Percentiles rank a stretch among this genome's conserved stretches.
phyloP scores from a whole-genome alignment of 2,329 filamentous ascomycete genomes.

The Pseudopyricularia cyperi region DNA sequence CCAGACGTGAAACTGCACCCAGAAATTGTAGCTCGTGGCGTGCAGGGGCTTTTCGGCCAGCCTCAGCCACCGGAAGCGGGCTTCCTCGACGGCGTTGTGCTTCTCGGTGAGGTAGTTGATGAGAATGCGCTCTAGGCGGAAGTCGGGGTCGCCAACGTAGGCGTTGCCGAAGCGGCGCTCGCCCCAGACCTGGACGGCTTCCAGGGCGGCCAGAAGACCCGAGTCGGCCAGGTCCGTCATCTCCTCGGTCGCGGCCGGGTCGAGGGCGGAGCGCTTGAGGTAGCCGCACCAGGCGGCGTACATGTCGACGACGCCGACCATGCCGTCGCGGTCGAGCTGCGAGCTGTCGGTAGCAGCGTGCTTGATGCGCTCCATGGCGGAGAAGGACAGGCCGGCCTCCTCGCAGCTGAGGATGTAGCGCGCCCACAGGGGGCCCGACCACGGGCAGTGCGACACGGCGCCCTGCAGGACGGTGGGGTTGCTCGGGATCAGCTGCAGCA shows the following conservation, averaged over 20 bases:
- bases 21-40: slow-evolving; percentile 79
- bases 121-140: slow-evolving; percentile 79
- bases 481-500: slow-evolving; percentile 24
- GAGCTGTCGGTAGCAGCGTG: slow-evolving; percentile 81
- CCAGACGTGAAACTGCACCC: slow-evolving; percentile 85
- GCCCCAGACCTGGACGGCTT: slow-evolving; percentile 71
- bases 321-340: slow-evolving; percentile 70
- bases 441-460: slow-evolving; percentile 82
- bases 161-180: slow-evolving; percentile 59
- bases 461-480: slow-evolving; percentile 63
- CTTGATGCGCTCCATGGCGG: slow-evolving; percentile 79
- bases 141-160: slow-evolving; percentile 78
- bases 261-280: slow-evolving; percentile 73
- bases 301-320: slow-evolving; percentile 81
- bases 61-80: slow-evolving; percentile 64
- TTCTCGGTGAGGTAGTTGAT: slow-evolving; percentile 86
- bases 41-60: slow-evolving; percentile 51
- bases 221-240: slow-evolving; percentile 83
- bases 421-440: slow-evolving; percentile 85
- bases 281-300: slow-evolving; percentile 93
- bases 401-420: slow-evolving; percentile 79
- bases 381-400: slow-evolving; percentile 60
- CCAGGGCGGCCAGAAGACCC: slow-evolving; percentile 72
- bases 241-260: slow-evolving; percentile 60
- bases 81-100: slow-evolving; percentile 63